Evolutionary conservation across 345 rosid species (phyloP).

Genomic region (Salix exigua): DNA sequence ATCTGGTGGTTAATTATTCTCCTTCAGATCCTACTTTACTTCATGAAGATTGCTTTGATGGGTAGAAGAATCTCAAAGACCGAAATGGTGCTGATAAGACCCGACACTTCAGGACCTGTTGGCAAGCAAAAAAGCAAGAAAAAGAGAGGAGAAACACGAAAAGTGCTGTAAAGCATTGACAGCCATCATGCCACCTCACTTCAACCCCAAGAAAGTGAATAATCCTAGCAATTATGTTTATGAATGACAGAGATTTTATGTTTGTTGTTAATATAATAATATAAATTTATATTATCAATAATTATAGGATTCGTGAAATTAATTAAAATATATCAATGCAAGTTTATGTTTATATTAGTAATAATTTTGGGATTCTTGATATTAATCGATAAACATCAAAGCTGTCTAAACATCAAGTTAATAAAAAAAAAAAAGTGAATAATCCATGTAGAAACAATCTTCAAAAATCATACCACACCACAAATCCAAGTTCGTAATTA

Average conservation of each 20-base stretch:
- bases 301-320: too few species aligned
- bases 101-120: slow-evolving; percentile 20
- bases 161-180: slow-evolving; percentile 17
- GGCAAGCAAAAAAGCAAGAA: background rate
- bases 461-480: background rate
- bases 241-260: too few species aligned
- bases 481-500: background rate
- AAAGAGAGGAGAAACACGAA: background rate
- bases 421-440: background rate
- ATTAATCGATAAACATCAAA: too few species aligned
- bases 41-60: slow-evolving; percentile 1
- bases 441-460: background rate
- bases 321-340: too few species aligned
- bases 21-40: background rate
- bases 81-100: slow-evolving; percentile 18
- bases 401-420: too few species aligned
- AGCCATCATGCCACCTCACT: slow-evolving; percentile 21
- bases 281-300: too few species aligned
- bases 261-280: too few species aligned
- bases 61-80: slow-evolving; percentile 19
- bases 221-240: too few species aligned
- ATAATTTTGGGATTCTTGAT: too few species aligned
- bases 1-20: background rate
- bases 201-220: background rate
- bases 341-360: too few species aligned